These are phyloP conservation scores for Lotmaria passim DNA, from an alignment of 208 protist species.

Conservation along the genomic window DNA sequence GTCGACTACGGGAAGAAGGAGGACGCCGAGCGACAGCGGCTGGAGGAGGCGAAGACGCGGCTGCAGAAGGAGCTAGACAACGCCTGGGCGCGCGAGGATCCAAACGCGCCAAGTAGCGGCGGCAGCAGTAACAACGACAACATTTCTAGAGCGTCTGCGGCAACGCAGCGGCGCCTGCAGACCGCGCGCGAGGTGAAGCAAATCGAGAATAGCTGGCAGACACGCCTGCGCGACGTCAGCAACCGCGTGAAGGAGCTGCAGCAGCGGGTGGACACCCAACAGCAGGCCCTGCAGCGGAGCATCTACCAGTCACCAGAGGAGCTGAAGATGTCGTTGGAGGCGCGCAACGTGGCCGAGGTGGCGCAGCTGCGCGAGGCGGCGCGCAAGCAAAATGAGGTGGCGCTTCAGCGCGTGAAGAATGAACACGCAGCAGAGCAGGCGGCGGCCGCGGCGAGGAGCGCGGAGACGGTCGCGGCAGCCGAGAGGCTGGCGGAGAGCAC, in stretches of 20 bases:
- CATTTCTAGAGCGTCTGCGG: background rate
- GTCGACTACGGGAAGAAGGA: constrained; percentile 45
- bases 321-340: constrained; percentile 31
- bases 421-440: constrained; percentile 35
- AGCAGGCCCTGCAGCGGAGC: constrained; percentile 25
- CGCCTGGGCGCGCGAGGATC: constrained; percentile 30
- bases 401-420: constrained; percentile 12
- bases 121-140: background rate
- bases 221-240: constrained; percentile 33
- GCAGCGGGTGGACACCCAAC: constrained; percentile 29
- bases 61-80: constrained; percentile 35
- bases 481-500: constrained; percentile 18
- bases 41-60: constrained; percentile 20
- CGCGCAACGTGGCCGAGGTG: constrained; percentile 28
- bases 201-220: constrained; percentile 38
- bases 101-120: background rate
- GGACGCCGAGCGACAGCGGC: constrained; percentile 30
- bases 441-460: constrained; percentile 16
- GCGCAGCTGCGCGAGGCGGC: constrained; percentile 31
- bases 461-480: constrained; percentile 12
- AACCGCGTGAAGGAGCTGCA: constrained; percentile 30
- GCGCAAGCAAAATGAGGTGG: constrained; percentile 23
- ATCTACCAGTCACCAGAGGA: constrained; percentile 30
- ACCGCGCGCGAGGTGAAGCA: constrained; percentile 39
- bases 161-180: constrained; percentile 23